Evolutionary conservation across 108 stramenopile species (phyloP).

Genomic region (Conticribra weissflogii): DNA sequence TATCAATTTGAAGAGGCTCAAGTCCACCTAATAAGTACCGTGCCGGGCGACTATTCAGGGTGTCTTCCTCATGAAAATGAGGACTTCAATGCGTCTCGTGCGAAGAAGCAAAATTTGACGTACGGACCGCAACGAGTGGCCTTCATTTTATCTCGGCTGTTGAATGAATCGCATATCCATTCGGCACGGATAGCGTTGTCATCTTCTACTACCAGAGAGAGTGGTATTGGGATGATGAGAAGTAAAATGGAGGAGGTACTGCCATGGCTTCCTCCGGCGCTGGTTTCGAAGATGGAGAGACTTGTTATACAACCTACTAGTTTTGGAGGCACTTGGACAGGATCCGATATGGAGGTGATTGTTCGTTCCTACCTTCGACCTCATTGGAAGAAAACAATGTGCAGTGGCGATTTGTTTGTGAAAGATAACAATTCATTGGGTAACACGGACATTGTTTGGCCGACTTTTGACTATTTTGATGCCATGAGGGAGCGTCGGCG

Average conservation of each 20-base stretch:
- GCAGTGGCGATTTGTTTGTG: conserved; percentile 29
- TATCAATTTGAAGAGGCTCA: conserved; percentile 65
- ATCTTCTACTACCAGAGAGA: conserved; percentile 8
- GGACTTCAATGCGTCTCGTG: conserved; percentile 8
- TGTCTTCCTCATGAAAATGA: conserved; percentile 8
- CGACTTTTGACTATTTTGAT: conserved; percentile 54
- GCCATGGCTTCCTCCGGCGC: conserved; percentile 51
- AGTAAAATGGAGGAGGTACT: conserved; percentile 24
- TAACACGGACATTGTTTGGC: conserved; percentile 78
- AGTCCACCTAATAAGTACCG: conserved; percentile 69
- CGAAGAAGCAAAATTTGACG: conserved; percentile 20
- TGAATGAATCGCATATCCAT: conserved; percentile 31
- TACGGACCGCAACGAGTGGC: conserved; percentile 79
- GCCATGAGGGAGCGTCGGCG: conserved; percentile 17
- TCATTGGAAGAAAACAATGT: conserved; percentile 23
- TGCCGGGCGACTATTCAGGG: conserved; percentile 63
- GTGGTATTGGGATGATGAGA: conserved; percentile 1
- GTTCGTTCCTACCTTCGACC: conserved; percentile 56
- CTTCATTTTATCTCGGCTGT: conserved; percentile 54
- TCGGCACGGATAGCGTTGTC: conserved; percentile 20
- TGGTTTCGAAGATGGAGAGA: conserved; percentile 55
- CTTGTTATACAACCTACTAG: conserved; percentile 76
- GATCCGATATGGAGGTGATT: conserved; percentile 54
- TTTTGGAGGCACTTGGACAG: conserved; percentile 69
- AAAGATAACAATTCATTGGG: conserved; percentile 36